Conservation (phyloP, 768 basidiomycete species). For the Chalciporus chontae region DNA sequence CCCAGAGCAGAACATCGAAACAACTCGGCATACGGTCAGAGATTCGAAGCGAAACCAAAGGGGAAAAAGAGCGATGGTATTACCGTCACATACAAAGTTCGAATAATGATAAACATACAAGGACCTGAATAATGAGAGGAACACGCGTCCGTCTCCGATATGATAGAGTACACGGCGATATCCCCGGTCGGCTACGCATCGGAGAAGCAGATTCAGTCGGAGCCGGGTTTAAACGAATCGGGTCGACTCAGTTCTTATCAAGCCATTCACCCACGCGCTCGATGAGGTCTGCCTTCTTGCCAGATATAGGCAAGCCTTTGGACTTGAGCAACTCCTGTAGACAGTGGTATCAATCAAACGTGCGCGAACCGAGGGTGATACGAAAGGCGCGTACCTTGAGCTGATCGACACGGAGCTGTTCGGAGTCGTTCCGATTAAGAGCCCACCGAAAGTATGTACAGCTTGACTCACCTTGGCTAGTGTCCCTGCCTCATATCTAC, state of each 20-base stretch:
- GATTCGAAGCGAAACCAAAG: no score
- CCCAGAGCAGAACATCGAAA: no score
- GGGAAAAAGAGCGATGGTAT: no score
- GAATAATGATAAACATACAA: no score
- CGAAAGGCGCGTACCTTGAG: constrained; percentile 53
- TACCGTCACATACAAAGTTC: no score
- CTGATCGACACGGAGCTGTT: constrained; percentile 72
- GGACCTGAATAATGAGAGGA: no score
- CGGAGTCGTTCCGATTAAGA: constrained; percentile 7
- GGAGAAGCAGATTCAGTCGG: no score
- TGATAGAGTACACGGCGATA: no score
- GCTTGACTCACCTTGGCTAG: constrained; percentile 58
- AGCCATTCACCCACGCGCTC: constrained; percentile 67
- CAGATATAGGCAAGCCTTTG: constrained; percentile 57
- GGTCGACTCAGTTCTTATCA: constrained; percentile 29
- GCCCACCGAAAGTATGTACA: not conserved
- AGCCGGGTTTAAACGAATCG: not conserved
- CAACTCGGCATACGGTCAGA: no score
- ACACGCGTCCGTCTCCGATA: no score
- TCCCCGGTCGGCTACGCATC: no score
- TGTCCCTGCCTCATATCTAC: constrained; percentile 54
- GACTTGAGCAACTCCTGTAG: constrained; percentile 68
- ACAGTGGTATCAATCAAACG: not conserved
- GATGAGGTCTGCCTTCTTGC: constrained; percentile 71
- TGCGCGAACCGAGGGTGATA: not conserved